Conservation (phyloP, 495 filamentous ascomycete genomes). For the Viridothelium virens region DNA sequence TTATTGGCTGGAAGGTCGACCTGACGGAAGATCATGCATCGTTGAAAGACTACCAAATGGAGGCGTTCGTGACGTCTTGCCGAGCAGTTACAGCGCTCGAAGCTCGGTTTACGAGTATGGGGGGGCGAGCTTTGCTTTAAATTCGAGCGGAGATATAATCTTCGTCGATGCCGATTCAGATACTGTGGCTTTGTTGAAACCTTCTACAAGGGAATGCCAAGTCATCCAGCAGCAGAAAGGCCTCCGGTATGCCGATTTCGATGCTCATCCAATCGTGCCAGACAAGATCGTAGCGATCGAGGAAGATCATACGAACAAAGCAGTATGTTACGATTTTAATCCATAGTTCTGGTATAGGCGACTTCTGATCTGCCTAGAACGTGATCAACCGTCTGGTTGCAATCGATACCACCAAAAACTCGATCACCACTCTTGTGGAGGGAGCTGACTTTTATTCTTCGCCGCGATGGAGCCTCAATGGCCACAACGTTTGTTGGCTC, state of each 20-base stretch:
- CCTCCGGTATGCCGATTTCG: constrained; percentile 3
- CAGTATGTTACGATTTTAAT: neutral
- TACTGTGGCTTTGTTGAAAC: constrained; percentile 5
- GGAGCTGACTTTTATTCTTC: constrained; percentile 1
- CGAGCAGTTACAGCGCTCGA: neutral
- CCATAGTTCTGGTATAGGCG: neutral
- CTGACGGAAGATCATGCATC: constrained; percentile 6
- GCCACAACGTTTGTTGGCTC: neutral
- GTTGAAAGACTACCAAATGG: constrained; percentile 3
- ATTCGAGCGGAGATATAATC: neutral
- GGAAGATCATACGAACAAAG: neutral
- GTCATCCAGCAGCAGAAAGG: constrained; percentile 9
- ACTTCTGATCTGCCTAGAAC: neutral
- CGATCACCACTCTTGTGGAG: neutral
- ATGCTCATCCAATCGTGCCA: constrained; percentile 1
- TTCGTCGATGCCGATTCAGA: constrained; percentile 1
- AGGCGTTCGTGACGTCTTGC: neutral
- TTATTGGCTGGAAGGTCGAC: constrained; percentile 7
- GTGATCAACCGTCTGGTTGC: constrained; percentile 4
- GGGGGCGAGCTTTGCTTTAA: constrained; percentile 2
- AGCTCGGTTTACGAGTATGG: constrained; percentile 4
- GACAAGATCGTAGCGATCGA: neutral
- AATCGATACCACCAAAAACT: constrained; percentile 1
- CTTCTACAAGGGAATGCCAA: neutral
- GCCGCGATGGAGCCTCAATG: constrained; percentile 4